A percentile compares a stretch with the other conserved stretches of the same genome.
These are phyloP conservation scores for Botrytis fragariae DNA, from an alignment of 2,329 filamentous ascomycete species.

Conservation along the genomic window DNA sequence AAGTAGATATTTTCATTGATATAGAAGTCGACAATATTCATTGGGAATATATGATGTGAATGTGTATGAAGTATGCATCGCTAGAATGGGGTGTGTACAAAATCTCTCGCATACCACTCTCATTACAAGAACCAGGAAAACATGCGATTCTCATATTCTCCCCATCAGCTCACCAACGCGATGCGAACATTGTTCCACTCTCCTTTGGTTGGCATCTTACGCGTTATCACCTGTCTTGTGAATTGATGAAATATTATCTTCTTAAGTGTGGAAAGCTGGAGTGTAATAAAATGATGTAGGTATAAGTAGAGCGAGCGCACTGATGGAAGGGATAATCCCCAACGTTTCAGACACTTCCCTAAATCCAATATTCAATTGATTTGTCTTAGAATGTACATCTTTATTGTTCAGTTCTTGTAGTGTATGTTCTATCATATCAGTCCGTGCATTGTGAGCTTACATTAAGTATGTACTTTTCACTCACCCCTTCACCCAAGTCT, in stretches of 20 bases:
- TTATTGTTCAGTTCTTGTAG: neutral
- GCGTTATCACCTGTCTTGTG: neutral
- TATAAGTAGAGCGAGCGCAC: neutral
- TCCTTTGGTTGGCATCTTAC: neutral
- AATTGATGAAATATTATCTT: neutral
- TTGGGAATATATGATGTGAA: neutral
- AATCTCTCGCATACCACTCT: neutral
- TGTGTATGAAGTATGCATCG: neutral
- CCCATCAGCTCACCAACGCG: neutral
- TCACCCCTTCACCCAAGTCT: neutral
- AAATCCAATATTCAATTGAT: neutral
- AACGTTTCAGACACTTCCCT: neutral
- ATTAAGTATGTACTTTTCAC: neutral
- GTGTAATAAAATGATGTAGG: neutral
- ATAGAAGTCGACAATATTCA: neutral
- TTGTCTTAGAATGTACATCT: no score
- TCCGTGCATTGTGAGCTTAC: neutral
- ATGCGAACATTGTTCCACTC: neutral
- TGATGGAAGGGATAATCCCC: neutral
- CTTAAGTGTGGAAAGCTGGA: neutral
- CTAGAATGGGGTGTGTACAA: neutral
- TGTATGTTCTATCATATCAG: neutral
- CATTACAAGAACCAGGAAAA: neutral
- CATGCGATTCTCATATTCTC: neutral
- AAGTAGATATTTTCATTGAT: neutral